A percentile compares a stretch with the other conserved stretches of the same genome.
Conservation (phyloP, 768 basidiomycete genomes). For the Sporobolomyces pararoseus region DNA sequence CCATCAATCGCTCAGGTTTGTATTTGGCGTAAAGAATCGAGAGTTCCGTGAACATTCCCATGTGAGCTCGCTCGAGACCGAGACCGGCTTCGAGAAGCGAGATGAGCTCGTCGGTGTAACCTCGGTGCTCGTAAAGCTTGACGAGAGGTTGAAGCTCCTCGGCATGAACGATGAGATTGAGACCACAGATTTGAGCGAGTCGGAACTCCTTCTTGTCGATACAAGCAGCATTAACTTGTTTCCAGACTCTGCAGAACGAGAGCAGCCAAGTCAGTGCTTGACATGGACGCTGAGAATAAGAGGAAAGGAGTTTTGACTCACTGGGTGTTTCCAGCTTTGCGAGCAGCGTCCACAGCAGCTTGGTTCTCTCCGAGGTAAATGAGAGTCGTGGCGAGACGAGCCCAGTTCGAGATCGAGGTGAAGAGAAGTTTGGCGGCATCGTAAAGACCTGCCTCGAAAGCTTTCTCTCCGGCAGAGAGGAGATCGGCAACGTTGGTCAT, state of each 20-base stretch:
- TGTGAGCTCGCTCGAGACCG: slow-evolving; percentile 94
- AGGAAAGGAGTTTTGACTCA: slow-evolving; percentile 52
- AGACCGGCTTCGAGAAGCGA: slow-evolving; percentile 87
- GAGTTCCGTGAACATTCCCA: slow-evolving; percentile 97
- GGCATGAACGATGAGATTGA: slow-evolving; percentile 94
- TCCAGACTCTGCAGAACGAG: slow-evolving; percentile 97
- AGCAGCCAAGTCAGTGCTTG: background rate
- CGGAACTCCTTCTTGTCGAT: slow-evolving; percentile 97
- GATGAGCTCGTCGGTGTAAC: slow-evolving; percentile 92
- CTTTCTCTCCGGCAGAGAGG: slow-evolving; percentile 96
- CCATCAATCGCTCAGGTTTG: slow-evolving; percentile 59
- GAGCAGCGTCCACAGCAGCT: slow-evolving; percentile 95
- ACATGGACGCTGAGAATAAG: background rate
- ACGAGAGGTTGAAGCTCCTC: slow-evolving; percentile 57
- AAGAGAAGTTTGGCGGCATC: slow-evolving; percentile 95
- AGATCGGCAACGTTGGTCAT: slow-evolving; percentile 99
- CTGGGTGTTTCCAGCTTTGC: slow-evolving; percentile 99
- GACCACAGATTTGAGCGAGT: slow-evolving; percentile 96
- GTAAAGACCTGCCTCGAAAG: slow-evolving; percentile 96
- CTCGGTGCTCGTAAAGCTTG: slow-evolving; percentile 79
- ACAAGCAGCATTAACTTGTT: slow-evolving; percentile 97
- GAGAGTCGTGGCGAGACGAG: slow-evolving; percentile 91
- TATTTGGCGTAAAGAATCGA: slow-evolving; percentile 82
- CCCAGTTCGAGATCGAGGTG: slow-evolving; percentile 97
- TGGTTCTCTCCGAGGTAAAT: slow-evolving; percentile 99